A percentile compares a stretch with the other conserved stretches of the same genome.
phyloP scores from a whole-genome alignment of 2,329 filamentous ascomycete genomes.

The Neurospora sp. region DNA sequence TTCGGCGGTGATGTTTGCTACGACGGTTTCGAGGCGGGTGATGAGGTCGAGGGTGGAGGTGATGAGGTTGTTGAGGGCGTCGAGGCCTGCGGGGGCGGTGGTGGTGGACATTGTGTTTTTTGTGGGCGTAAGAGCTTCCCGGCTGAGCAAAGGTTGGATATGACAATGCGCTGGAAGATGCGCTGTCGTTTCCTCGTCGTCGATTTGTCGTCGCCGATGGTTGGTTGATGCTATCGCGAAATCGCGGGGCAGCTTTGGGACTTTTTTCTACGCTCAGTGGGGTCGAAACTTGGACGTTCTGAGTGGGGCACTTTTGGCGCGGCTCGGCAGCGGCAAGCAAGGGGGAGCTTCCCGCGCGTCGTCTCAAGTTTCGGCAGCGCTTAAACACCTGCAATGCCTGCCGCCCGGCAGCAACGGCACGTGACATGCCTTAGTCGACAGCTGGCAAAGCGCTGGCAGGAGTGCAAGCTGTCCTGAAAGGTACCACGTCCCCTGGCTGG shows the following conservation, averaged over 20 bases:
- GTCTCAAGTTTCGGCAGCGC: slow-evolving; percentile 5
- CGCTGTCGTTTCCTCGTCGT: background rate
- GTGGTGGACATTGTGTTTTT: background rate
- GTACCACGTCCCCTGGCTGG: background rate
- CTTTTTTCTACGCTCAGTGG: slow-evolving; percentile 3
- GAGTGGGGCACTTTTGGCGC: background rate
- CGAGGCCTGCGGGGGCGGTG: slow-evolving; percentile 12
- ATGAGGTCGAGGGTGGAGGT: slow-evolving; percentile 17
- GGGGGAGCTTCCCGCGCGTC: background rate
- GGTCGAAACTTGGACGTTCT: background rate
- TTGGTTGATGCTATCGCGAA: background rate
- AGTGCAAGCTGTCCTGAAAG: slow-evolving; percentile 1
- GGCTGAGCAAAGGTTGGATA: no score
- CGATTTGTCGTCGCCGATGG: background rate
- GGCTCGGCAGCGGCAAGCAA: background rate
- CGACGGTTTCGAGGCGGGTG: slow-evolving; percentile 25
- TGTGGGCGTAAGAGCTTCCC: no score
- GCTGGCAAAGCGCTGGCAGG: slow-evolving; percentile 1
- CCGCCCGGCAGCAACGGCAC: background rate
- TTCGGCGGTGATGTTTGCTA: slow-evolving; percentile 30
- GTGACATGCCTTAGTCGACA: background rate
- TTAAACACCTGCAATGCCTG: background rate
- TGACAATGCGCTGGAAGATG: no score
- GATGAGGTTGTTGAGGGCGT: slow-evolving; percentile 15
- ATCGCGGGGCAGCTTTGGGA: slow-evolving; percentile 5